Evolutionary conservation across 177 flowering plant species (phyloP).

Genomic region (Vitis hybrid): DNA sequence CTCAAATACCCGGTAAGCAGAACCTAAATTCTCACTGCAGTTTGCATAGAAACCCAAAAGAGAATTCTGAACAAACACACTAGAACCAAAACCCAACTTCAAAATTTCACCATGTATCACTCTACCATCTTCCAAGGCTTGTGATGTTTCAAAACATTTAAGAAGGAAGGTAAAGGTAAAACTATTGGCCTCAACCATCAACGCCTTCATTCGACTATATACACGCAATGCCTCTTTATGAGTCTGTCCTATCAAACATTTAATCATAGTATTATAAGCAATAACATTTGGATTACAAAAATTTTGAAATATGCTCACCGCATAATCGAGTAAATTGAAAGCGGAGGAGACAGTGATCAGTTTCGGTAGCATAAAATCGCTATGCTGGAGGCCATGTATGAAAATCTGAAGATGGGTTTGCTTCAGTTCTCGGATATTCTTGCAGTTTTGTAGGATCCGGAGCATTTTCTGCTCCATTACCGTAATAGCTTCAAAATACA

Average conservation of each 20-base stretch:
- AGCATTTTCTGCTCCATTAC: conserved; percentile 37
- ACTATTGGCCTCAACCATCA: conserved; percentile 24
- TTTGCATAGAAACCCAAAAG: conserved; percentile 41
- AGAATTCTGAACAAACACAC: conserved; percentile 46
- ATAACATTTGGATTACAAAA: conserved; percentile 24
- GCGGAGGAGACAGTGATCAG: conserved; percentile 38
- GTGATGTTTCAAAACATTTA: conserved; percentile 28
- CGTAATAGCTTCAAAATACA: neutral
- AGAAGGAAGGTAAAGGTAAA: conserved; percentile 45
- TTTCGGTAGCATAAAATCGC: conserved; percentile 27
- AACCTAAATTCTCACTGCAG: conserved; percentile 25
- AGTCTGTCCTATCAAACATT: conserved; percentile 24
- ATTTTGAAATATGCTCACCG: conserved; percentile 22
- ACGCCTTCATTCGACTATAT: conserved; percentile 33
- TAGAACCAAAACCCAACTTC: conserved; percentile 37
- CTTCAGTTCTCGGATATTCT: conserved; percentile 23
- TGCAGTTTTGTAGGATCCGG: conserved; percentile 29
- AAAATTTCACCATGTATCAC: conserved; percentile 35
- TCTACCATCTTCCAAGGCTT: conserved; percentile 25
- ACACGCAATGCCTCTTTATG: conserved; percentile 23
- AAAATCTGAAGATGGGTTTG: conserved; percentile 47
- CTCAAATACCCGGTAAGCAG: conserved; percentile 41
- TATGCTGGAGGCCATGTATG: conserved; percentile 30
- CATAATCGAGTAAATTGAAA: conserved; percentile 26
- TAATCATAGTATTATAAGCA: conserved; percentile 40